These are phyloP conservation scores for Dendryphion nanum DNA, from an alignment of 2,329 filamentous ascomycete species.

Conservation along the genomic window DNA sequence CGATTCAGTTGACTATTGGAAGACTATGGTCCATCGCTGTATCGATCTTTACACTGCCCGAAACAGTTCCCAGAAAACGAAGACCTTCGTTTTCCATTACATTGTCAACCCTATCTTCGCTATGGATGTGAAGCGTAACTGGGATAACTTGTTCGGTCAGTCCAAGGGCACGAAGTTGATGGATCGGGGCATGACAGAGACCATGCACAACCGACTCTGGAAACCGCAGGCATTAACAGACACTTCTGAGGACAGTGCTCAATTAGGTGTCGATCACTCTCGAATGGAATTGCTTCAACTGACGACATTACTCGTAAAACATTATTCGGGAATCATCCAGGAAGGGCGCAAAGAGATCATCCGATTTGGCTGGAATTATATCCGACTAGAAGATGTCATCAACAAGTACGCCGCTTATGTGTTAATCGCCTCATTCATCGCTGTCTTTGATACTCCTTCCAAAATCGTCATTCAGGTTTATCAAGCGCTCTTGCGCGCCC, in stretches of 20 bases:
- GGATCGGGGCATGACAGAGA: conserved; percentile 83
- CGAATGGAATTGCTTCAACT: conserved; percentile 94
- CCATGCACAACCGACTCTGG: conserved; percentile 91
- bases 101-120: conserved; percentile 95
- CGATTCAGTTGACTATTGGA: conserved; percentile 83
- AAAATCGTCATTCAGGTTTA: conserved; percentile 98
- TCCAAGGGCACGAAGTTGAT: conserved; percentile 69
- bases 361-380: conserved; percentile 99
- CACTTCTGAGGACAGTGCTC: conserved; percentile 75
- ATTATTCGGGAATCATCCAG: conserved; percentile 82
- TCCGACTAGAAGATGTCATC: conserved; percentile 92
- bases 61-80: conserved; percentile 79
- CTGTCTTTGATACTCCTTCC: conserved; percentile 89
- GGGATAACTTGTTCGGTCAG: conserved; percentile 55
- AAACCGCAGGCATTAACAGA: conserved; percentile 77
- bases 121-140: conserved; percentile 89
- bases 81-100: conserved; percentile 88
- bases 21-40: conserved; percentile 76
- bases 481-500: conserved; percentile 82
- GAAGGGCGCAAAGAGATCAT: conserved; percentile 97
- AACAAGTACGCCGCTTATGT: conserved; percentile 99
- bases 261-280: conserved; percentile 89
- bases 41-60: conserved; percentile 83
- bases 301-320: conserved; percentile 92
- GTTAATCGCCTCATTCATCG: conserved; percentile 95